Base-by-base conservation (phyloP, 2,329 filamentous ascomycete genomes). In the Pseudopithomyces maydicus region DNA sequence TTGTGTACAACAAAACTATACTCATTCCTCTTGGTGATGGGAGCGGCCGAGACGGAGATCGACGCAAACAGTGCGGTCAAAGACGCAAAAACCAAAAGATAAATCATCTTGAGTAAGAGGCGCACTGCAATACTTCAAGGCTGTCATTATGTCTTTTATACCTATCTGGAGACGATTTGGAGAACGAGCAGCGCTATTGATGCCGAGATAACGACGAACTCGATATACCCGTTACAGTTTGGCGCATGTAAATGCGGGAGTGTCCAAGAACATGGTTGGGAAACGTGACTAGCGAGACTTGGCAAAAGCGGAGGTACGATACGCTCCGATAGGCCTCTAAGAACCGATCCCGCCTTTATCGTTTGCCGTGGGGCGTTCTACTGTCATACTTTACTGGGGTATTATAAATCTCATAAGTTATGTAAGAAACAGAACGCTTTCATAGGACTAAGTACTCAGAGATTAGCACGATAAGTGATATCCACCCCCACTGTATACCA, bases 1-100 rank as follows among this genome's bases (percentile, higher is more conserved):
- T 67, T 66, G 1, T 55, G 38, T 2, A 63, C 29, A 42, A 68
- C 44, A 26, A 66, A 66, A 11, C 32, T 59, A 57, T 67, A 68
- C 2, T 58, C 32, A 44, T 68, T 69, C 33, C 66, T 64, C 44
- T 66, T 58, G 2, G 43, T 6, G n/a, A 61, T 35, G 1, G 65
- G 64, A 47, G 55, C 52, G 29, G 60, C 58, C 10, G 26, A 59
- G 2, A 48, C 35, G 35, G 35, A 38, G 35, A 38, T 38, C 35
- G 35, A 38, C 35, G 35, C 35, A 14, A 14, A 38, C 3, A 38
- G 35, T 14, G 35, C 35, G 35, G 35, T 38, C 35, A 38, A 38
- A 38, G 35, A 38, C 35, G 35, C 35, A 11, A n/a, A 14, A 11
- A 38, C 12, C 6, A 6, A 14, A n/a, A 38, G 35, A 38, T 11